These are phyloP conservation scores for Neonectria sp. DNA, from an alignment of 2,329 filamentous ascomycete genomes.

Conservation along the genomic window DNA sequence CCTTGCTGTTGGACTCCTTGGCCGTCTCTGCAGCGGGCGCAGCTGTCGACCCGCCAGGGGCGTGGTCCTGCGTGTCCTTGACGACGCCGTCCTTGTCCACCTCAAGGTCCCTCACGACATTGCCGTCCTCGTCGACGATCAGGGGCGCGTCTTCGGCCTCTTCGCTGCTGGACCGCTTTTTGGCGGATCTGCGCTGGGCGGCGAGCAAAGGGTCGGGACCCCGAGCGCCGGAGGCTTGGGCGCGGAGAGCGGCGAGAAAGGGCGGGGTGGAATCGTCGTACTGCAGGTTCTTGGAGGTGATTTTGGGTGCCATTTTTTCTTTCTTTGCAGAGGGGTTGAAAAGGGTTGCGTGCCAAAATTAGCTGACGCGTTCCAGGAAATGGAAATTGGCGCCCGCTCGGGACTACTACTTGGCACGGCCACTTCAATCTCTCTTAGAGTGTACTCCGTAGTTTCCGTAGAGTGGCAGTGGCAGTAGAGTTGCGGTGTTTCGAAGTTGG, in stretches of 20 bases:
- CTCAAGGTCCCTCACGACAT: constrained; percentile 70
- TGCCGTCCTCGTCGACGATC: constrained; percentile 80
- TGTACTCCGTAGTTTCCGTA: background rate
- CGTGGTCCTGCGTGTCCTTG: constrained; percentile 49
- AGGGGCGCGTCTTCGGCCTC: constrained; percentile 84
- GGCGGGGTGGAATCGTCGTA: constrained; percentile 74
- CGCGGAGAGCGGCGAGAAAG: constrained; percentile 71
- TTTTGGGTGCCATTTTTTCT: constrained; percentile 67
- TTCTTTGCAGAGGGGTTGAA: constrained; percentile 3
- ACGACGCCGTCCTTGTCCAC: constrained; percentile 61
- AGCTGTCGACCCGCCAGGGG: constrained; percentile 29
- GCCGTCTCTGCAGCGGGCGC: constrained; percentile 52
- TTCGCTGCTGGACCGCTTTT: constrained; percentile 73
- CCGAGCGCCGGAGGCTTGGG: constrained; percentile 64
- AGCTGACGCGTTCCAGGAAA: constrained; percentile 20
- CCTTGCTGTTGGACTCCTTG: constrained; percentile 47
- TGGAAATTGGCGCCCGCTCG: constrained; percentile 15
- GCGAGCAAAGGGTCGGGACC: constrained; percentile 69
- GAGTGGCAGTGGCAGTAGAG: background rate
- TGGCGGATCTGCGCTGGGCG: constrained; percentile 63
- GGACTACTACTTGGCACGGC: constrained; percentile 1
- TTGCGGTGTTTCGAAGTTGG: background rate
- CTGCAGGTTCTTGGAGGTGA: constrained; percentile 79
- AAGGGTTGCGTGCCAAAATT: constrained; percentile 17
- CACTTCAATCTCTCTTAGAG: constrained; percentile 12